Evolutionary conservation across 345 rosid genomes (phyloP).

Genomic region (Psidium friedrichsthalianum): DNA sequence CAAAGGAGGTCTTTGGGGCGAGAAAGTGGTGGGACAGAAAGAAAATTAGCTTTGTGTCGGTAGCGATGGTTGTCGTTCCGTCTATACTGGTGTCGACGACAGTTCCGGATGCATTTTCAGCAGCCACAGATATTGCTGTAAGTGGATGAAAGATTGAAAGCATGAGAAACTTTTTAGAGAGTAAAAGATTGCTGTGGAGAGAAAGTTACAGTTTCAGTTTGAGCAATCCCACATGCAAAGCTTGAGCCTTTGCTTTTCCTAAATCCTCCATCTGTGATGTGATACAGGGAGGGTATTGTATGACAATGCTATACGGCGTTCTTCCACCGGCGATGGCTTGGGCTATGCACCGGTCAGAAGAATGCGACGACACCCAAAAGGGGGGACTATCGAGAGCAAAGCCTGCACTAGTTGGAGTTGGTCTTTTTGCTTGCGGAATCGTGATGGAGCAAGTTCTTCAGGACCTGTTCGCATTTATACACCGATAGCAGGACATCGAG

Average conservation of each 20-base stretch:
- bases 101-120: slow-evolving; percentile 51
- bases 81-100: slow-evolving; percentile 37
- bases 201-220: not conserved
- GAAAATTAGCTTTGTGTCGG: slow-evolving; percentile 27
- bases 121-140: slow-evolving; percentile 61
- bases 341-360: slow-evolving; percentile 17
- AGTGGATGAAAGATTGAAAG: slow-evolving; percentile 2
- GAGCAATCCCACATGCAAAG: not conserved
- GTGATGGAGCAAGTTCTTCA: slow-evolving; percentile 33
- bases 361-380: slow-evolving; percentile 1
- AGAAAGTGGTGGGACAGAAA: slow-evolving; percentile 30
- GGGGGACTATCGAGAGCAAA: slow-evolving; percentile 12
- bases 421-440: slow-evolving; percentile 35
- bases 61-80: slow-evolving; percentile 35
- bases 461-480: slow-evolving; percentile 6
- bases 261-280: not conserved
- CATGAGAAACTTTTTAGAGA: not conserved
- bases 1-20: not conserved
- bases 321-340: slow-evolving; percentile 72
- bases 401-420: slow-evolving; percentile 33
- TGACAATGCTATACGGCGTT: slow-evolving; percentile 56
- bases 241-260: not conserved
- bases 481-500: not conserved
- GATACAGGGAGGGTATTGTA: slow-evolving; percentile 56
- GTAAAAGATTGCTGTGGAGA: not conserved